Evolutionary conservation across 192 early-diverging fungal species (phyloP), one percentile per base, ranked within the genome.

Genomic region (Neocallimastix lanati): DNA sequence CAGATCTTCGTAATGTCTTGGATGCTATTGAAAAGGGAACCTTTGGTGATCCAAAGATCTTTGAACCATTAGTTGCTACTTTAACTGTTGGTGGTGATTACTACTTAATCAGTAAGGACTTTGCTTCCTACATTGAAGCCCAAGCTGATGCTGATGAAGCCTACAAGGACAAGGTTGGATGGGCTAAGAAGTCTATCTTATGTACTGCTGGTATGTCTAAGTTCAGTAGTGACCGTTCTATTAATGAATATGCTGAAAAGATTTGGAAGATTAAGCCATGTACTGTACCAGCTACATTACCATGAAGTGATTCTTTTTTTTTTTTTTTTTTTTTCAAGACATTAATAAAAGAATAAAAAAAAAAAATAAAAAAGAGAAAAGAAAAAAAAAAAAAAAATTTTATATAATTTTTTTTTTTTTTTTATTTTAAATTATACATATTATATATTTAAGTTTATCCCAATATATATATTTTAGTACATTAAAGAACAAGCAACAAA

Each of bases 221-320:
- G 84, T 99, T 99, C 86, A 95, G 83, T 76, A 84, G 83, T 85
- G 89, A 90, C 80, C 81, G 88, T 91, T 89, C 97, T 28, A 94
- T 98, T 86, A 84, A 91, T 81, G 97, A 99, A 80, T 99, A 98
- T 80, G 96, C 96, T 28, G 89, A 95, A 78, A 87, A 90, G 30
- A 96, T 99, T 82, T 99, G 97, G 97, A 88, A 93, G 79, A 88
- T 92, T 81, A 88, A 92, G 85, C 92, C 90, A 0, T 82, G 83
- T 21, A 4, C 30, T 14, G 28, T 50, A 21, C 40, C 40, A 50
- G 40, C 40, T 50, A 50, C 40, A 16, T 50, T 50, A 50, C 14
- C 14, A 16, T 50, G 21, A 50, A 50, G 4, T 35, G 33, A 13
- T 12, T 14, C 1, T 13, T 38, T n/a, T n/a, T n/a, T n/a, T n/a